These are phyloP conservation scores for Ophiostoma triangulosporum DNA, from an alignment of 2,329 filamentous ascomycete genomes.

Conservation along the genomic window DNA sequence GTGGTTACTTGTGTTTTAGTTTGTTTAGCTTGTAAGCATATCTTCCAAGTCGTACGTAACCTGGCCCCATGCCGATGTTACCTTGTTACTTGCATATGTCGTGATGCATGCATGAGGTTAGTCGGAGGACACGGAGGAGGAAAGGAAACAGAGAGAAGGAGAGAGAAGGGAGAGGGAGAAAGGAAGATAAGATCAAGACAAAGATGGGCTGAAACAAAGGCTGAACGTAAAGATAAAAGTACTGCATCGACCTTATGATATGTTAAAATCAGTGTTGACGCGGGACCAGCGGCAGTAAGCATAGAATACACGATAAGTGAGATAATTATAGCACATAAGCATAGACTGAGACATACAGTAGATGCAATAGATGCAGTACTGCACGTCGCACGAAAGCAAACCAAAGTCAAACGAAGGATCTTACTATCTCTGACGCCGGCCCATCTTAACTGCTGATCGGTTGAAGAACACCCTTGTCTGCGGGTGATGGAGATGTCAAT, in stretches of 20 bases:
- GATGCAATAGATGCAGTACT: too few relatives aligned
- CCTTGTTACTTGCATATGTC: conserved; percentile 1
- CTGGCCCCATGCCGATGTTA: too few relatives aligned
- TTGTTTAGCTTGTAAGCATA: too few relatives aligned
- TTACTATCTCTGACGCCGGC: too few relatives aligned
- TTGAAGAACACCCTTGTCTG: neutral
- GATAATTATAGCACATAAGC: too few relatives aligned
- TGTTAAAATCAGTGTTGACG: neutral
- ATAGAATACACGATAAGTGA: neutral
- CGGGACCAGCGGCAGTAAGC: neutral
- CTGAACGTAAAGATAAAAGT: neutral
- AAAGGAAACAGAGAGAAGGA: neutral
- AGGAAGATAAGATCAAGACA: neutral
- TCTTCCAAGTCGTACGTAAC: too few relatives aligned
- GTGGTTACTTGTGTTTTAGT: too few relatives aligned
- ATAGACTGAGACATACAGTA: too few relatives aligned
- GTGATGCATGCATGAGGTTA: conserved; percentile 1
- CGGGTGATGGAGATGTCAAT: neutral
- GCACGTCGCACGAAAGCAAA: too few relatives aligned
- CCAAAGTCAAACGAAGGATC: too few relatives aligned
- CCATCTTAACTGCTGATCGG: neutral
- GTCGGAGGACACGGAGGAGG: too few relatives aligned
- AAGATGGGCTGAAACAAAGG: neutral
- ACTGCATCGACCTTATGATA: neutral
- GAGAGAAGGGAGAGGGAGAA: neutral